Percentiles rank a stretch among this genome's conserved stretches.
phyloP scores from a whole-genome alignment of 495 filamentous ascomycete species.

The Bombardia bombarda region DNA sequence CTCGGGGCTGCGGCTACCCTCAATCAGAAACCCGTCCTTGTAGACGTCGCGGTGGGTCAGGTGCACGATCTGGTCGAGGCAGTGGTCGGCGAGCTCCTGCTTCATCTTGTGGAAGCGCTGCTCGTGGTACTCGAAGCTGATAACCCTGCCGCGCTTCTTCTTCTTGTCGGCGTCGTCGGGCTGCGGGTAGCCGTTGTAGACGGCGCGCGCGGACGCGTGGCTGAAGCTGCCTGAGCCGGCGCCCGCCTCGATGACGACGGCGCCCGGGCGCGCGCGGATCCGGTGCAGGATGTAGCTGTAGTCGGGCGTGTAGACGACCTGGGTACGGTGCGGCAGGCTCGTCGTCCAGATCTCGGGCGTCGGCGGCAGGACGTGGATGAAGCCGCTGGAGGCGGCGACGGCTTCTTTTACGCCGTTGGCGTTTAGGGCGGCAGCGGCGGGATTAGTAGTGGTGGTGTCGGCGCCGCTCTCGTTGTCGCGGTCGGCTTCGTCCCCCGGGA shows the following conservation, averaged over 20 bases:
- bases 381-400: constrained; percentile 66
- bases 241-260: constrained; percentile 81
- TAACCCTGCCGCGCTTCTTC: constrained; percentile 64
- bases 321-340: constrained; percentile 85
- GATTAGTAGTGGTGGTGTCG: constrained; percentile 9
- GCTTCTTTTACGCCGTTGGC: constrained; percentile 33
- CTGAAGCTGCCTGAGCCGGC: constrained; percentile 94
- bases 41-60: constrained; percentile 93
- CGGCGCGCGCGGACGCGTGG: constrained; percentile 78
- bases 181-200: constrained; percentile 71
- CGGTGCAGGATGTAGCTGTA: constrained; percentile 93
- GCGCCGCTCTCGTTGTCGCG: constrained; percentile 22
- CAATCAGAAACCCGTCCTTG: constrained; percentile 33
- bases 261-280: constrained; percentile 73
- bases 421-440: no score
- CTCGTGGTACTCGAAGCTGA: constrained; percentile 88
- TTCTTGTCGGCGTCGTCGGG: no score
- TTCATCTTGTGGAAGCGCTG: constrained; percentile 64
- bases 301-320: constrained; percentile 96
- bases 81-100: constrained; percentile 67
- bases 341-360: constrained; percentile 91
- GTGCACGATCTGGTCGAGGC: constrained; percentile 60
- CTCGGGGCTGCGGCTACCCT: background rate
- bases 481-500: constrained; percentile 47
- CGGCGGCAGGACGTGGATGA: constrained; percentile 82